phyloP scores from a whole-genome alignment of 306 rosid genomes.

The Spatholobus suberectus region DNA sequence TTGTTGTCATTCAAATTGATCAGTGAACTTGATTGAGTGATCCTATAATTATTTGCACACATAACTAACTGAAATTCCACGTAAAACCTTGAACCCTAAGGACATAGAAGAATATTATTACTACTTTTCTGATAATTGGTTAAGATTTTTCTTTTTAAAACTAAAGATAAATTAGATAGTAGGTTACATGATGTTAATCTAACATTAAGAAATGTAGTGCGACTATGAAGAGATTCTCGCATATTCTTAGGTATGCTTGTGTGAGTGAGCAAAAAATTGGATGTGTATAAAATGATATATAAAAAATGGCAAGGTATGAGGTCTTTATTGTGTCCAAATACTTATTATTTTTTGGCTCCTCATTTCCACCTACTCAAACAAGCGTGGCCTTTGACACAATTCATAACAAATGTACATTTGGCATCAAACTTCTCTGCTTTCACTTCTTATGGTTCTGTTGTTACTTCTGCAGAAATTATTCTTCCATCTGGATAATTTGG shows the following conservation, averaged over 20 bases:
- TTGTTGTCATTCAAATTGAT: constrained; percentile 18
- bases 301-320: constrained; percentile 1
- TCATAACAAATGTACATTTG: neutral
- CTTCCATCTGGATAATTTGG: constrained; percentile 77
- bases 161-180: constrained; percentile 22
- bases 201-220: constrained; percentile 25
- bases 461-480: constrained; percentile 74
- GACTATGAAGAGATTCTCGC: constrained; percentile 15
- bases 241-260: constrained; percentile 17
- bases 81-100: neutral
- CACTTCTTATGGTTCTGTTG: constrained; percentile 37
- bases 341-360: constrained; percentile 17
- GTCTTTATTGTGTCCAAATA: constrained; percentile 3
- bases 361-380: constrained; percentile 19
- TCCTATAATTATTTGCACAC: constrained; percentile 8
- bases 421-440: constrained; percentile 17
- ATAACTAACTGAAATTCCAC: constrained; percentile 16
- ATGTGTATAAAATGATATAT: neutral
- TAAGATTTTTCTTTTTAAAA: neutral
- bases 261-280: constrained; percentile 14
- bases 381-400: constrained; percentile 14
- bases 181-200: constrained; percentile 13
- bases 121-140: constrained; percentile 10
- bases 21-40: constrained; percentile 20
- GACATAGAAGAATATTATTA: constrained; percentile 4